A percentile compares a stretch with the other conserved stretches of the same genome.
These are phyloP conservation scores for Aurantiochytrium sp. DNA, from an alignment of 108 stramenopile species.

Conservation along the genomic window DNA sequence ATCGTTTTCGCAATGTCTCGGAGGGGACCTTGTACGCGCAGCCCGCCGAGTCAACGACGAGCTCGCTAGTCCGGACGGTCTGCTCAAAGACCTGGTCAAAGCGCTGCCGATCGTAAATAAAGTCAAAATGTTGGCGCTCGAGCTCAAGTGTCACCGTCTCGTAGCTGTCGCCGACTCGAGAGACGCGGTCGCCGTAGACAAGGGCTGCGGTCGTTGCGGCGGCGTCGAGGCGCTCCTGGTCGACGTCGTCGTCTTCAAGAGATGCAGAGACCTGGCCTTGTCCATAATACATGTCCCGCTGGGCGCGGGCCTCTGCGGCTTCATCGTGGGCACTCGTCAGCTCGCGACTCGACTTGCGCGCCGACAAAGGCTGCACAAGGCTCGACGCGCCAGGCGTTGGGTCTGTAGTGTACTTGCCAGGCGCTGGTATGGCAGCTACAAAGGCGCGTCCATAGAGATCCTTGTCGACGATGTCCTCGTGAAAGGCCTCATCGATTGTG, in stretches of 20 bases:
- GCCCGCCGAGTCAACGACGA: not conserved
- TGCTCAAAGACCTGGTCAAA: not conserved
- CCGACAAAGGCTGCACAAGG: not conserved
- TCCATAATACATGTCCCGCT: not conserved
- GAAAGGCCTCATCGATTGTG: not conserved
- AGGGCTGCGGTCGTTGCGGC: not conserved
- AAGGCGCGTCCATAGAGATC: not conserved
- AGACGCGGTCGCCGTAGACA: not conserved
- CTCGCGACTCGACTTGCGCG: not conserved
- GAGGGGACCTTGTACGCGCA: not conserved
- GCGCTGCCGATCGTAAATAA: not conserved
- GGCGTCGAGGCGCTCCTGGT: not conserved
- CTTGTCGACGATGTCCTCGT: not conserved
- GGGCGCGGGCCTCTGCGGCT: not conserved
- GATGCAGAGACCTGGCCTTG: not conserved
- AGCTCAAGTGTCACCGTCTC: not conserved
- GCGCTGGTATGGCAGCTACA: not conserved
- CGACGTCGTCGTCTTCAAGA: not conserved
- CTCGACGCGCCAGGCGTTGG: not conserved
- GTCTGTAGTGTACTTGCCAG: not conserved
- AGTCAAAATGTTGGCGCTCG: not conserved
- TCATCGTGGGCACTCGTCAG: not conserved
- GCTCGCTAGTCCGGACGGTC: not conserved
- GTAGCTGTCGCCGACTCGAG: not conserved
- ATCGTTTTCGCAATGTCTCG: not conserved